Percentiles rank a stretch among this genome's conserved stretches.
phyloP scores from a whole-genome alignment of 129 eudicot genomes.

The Escallonia rubra region DNA sequence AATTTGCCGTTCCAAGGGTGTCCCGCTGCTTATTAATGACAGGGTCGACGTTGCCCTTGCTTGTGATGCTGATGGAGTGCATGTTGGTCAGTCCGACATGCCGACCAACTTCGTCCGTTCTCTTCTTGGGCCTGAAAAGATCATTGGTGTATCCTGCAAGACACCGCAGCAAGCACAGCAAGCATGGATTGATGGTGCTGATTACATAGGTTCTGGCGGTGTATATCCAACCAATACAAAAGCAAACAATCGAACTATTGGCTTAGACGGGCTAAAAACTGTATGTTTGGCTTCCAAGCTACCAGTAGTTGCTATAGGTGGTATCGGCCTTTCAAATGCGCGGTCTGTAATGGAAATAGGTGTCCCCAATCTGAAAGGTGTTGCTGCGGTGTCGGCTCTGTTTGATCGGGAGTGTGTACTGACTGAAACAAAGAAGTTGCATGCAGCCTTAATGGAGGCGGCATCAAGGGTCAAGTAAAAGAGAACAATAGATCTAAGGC shows the following conservation, averaged over 20 bases:
- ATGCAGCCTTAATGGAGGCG: conserved; percentile 34
- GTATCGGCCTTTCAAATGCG: conserved; percentile 65
- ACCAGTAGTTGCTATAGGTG: conserved; percentile 97
- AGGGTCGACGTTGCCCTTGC: conserved; percentile 79
- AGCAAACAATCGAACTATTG: conserved; percentile 70
- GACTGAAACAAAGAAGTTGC: conserved; percentile 43
- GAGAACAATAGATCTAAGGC: background rate
- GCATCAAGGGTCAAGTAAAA: conserved; percentile 9
- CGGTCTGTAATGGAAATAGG: conserved; percentile 58
- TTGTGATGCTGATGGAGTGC: conserved; percentile 88
- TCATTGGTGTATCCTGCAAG: conserved; percentile 90
- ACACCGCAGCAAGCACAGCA: conserved; percentile 70
- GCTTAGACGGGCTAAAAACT: conserved; percentile 64
- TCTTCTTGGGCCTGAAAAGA: conserved; percentile 82
- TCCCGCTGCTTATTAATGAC: conserved; percentile 80
- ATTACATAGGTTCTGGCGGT: conserved; percentile 91
- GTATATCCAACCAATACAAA: conserved; percentile 88
- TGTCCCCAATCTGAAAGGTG: conserved; percentile 56
- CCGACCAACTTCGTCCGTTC: conserved; percentile 55
- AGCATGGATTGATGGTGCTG: conserved; percentile 81
- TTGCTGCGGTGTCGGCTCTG: conserved; percentile 89
- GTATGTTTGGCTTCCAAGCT: conserved; percentile 75
- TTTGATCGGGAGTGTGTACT: conserved; percentile 73
- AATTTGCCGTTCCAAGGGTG: conserved; percentile 47
- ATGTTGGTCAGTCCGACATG: conserved; percentile 94